Percentiles rank a stretch among this genome's conserved stretches.
These are phyloP conservation scores for Candolleomyces efflorescens DNA, from an alignment of 768 basidiomycete species.

Conservation along the genomic window DNA sequence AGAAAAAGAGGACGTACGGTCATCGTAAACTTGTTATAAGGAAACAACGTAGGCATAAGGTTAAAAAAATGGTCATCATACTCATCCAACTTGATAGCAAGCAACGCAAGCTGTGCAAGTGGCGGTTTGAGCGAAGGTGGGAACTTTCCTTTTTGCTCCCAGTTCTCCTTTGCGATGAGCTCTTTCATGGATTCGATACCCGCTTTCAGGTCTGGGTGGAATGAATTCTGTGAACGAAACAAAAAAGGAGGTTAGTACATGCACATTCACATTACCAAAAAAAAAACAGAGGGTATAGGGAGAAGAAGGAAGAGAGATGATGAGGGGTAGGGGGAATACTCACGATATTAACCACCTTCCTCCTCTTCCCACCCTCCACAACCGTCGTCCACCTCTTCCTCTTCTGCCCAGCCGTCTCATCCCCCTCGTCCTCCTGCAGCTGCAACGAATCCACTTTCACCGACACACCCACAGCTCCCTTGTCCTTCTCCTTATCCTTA, in stretches of 20 bases:
- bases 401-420: slow-evolving; percentile 42
- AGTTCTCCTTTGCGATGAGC: slow-evolving; percentile 63
- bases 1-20: slow-evolving; percentile 43
- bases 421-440: slow-evolving; percentile 19
- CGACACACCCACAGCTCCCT: too few relatives aligned
- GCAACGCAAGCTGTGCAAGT: slow-evolving; percentile 65
- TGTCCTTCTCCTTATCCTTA: too few relatives aligned
- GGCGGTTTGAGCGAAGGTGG: slow-evolving; percentile 74
- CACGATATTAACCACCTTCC: slow-evolving; percentile 66
- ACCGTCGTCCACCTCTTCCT: slow-evolving; percentile 50
- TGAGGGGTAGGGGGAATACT: too few relatives aligned
- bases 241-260: not conserved
- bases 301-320: too few relatives aligned
- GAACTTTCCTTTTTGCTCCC: slow-evolving; percentile 86
- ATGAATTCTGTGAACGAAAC: slow-evolving; percentile 65
- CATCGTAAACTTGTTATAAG: slow-evolving; percentile 96
- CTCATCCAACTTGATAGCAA: slow-evolving; percentile 79
- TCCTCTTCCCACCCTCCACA: slow-evolving; percentile 62
- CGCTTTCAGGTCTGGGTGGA: slow-evolving; percentile 66
- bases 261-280: too few relatives aligned
- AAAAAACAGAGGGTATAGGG: too few relatives aligned
- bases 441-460: too few relatives aligned
- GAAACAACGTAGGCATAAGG: slow-evolving; percentile 81
- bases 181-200: slow-evolving; percentile 57
- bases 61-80: slow-evolving; percentile 93